These are phyloP conservation scores for Spathaspora girioi DNA, from an alignment of 805 yeast genomes.

Conservation along the genomic window DNA sequence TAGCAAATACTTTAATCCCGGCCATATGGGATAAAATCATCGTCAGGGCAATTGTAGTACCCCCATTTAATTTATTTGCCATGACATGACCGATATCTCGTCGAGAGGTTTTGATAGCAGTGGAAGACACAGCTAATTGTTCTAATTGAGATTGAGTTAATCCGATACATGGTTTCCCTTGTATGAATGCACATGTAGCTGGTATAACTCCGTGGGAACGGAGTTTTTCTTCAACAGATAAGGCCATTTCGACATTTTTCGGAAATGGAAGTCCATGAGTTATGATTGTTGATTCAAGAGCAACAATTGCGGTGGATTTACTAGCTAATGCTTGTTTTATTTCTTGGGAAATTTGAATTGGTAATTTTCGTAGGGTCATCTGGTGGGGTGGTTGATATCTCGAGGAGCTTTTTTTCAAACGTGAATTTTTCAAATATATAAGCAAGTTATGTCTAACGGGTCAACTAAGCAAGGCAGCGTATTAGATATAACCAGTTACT, in stretches of 20 bases:
- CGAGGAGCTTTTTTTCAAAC: neutral
- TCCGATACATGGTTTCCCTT: slow-evolving; percentile 74
- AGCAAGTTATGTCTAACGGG: no score
- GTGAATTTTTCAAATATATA: no score
- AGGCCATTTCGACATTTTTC: slow-evolving; percentile 69
- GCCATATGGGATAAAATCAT: slow-evolving; percentile 76
- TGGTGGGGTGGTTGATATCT: neutral
- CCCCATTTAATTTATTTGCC: slow-evolving; percentile 66
- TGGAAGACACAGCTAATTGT: slow-evolving; percentile 38
- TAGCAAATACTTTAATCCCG: slow-evolving; percentile 82
- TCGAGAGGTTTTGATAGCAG: slow-evolving; percentile 65
- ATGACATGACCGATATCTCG: slow-evolving; percentile 74
- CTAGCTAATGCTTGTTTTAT: slow-evolving; percentile 57
- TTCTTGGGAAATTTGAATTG: slow-evolving; percentile 42
- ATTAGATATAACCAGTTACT: no score
- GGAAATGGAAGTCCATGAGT: slow-evolving; percentile 91
- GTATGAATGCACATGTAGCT: slow-evolving; percentile 77
- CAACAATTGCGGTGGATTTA: slow-evolving; percentile 61
- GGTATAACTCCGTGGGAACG: slow-evolving; percentile 69
- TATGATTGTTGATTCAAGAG: slow-evolving; percentile 82
- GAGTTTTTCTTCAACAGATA: slow-evolving; percentile 57
- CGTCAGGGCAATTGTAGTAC: slow-evolving; percentile 87
- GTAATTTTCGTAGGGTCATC: slow-evolving; percentile 3
- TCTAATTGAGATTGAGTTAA: slow-evolving; percentile 45
- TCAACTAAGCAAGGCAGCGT: no score